Conservation (phyloP, 768 basidiomycete species). For the Terana coerulea region DNA sequence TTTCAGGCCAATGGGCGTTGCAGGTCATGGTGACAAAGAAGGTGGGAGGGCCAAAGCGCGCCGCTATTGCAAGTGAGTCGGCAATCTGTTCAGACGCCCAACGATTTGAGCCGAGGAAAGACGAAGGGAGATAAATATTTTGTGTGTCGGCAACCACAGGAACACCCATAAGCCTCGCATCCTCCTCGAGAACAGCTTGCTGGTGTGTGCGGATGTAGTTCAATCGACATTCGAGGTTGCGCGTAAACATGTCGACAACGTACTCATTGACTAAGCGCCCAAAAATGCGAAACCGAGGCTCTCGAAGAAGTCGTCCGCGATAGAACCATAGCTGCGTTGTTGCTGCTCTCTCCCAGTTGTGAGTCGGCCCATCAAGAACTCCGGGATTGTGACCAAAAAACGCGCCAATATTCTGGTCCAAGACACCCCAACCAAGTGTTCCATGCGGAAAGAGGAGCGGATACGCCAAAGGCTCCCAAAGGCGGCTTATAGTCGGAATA, state of each 20-base stretch:
- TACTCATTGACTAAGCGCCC: constrained; percentile 33
- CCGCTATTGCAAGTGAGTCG: constrained; percentile 34
- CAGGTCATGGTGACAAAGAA: constrained; percentile 40
- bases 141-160: constrained; percentile 20
- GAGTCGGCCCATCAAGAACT: too few species aligned
- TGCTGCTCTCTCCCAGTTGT: too few species aligned
- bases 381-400: too few species aligned
- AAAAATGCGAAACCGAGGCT: constrained; percentile 31
- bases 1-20: constrained; percentile 39
- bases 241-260: constrained; percentile 36
- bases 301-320: constrained; percentile 27
- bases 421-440: constrained; percentile 31
- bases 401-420: too few species aligned
- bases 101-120: constrained; percentile 31
- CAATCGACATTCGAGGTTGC: constrained; percentile 29
- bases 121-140: constrained; percentile 34
- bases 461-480: constrained; percentile 36
- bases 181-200: constrained; percentile 17
- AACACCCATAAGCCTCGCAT: constrained; percentile 29
- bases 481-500: constrained; percentile 26
- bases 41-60: constrained; percentile 25
- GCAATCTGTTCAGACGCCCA: constrained; percentile 38
- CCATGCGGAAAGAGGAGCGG: constrained; percentile 36
- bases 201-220: constrained; percentile 32
- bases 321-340: constrained; percentile 34